These are phyloP conservation scores for Panus rudis DNA, from an alignment of 768 basidiomycete genomes.

Conservation along the genomic window DNA sequence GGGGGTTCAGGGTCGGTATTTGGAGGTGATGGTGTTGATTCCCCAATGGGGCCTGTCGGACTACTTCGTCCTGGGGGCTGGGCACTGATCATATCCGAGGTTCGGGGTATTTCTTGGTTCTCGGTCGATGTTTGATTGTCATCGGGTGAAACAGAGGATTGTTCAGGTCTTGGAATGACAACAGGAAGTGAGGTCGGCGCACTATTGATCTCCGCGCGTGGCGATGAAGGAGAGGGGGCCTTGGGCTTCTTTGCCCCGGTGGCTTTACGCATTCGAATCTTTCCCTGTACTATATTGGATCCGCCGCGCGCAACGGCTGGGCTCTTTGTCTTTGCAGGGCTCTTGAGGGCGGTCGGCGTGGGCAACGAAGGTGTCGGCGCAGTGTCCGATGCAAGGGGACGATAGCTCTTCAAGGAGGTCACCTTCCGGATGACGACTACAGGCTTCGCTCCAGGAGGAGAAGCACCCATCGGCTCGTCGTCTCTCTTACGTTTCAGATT, in stretches of 20 bases:
- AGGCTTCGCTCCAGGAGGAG: constrained; percentile 19
- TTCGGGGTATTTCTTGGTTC: no score
- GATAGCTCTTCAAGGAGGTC: constrained; percentile 27
- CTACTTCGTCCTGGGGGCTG: no score
- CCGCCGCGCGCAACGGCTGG: background rate
- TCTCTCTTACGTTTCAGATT: constrained; percentile 28
- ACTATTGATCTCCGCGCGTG: background rate
- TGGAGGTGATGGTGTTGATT: background rate
- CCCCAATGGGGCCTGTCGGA: background rate
- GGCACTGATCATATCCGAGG: no score
- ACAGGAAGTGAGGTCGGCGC: background rate
- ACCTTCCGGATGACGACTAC: constrained; percentile 30
- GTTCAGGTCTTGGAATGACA: background rate
- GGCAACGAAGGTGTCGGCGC: background rate
- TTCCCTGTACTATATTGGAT: constrained; percentile 15
- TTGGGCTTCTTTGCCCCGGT: constrained; percentile 27
- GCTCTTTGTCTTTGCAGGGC: constrained; percentile 4
- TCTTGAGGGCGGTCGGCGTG: background rate
- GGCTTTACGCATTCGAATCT: constrained; percentile 33
- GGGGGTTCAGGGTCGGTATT: constrained; percentile 1
- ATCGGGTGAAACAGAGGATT: background rate
- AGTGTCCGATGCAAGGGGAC: background rate
- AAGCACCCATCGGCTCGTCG: constrained; percentile 16
- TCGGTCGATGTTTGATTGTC: no score
- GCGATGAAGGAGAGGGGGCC: background rate